phyloP scores from a whole-genome alignment of 2,329 filamentous ascomycete species.

The Harringtonia aguacate region DNA sequence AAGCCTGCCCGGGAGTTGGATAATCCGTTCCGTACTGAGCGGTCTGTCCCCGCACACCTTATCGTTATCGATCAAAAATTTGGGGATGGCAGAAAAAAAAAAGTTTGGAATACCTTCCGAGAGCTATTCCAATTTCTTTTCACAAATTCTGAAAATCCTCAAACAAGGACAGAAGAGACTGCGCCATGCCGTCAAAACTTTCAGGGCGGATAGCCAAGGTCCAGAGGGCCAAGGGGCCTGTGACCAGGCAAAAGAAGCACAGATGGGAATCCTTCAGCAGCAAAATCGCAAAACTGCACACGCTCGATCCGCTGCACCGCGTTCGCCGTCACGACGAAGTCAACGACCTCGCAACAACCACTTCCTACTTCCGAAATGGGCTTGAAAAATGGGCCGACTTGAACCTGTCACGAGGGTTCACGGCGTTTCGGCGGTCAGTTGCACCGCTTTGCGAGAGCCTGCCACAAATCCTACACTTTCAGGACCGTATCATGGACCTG shows the following conservation, averaged over 20 bases:
- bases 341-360: slow-evolving; percentile 56
- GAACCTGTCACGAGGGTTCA: slow-evolving; percentile 77
- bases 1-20: too few relatives aligned
- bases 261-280: slow-evolving; percentile 85
- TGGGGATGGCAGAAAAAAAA: too few relatives aligned
- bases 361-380: slow-evolving; percentile 79
- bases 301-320: slow-evolving; percentile 81
- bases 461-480: slow-evolving; percentile 83
- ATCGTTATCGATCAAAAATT: too few relatives aligned
- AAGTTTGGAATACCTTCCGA: too few relatives aligned
- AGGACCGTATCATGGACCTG: slow-evolving; percentile 70
- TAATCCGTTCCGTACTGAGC: too few relatives aligned
- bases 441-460: slow-evolving; percentile 77
- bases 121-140: too few relatives aligned
- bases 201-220: slow-evolving; percentile 60
- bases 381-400: slow-evolving; percentile 85
- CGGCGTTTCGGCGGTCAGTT: slow-evolving; percentile 64
- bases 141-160: too few relatives aligned
- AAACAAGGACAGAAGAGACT: too few relatives aligned
- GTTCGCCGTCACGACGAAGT: slow-evolving; percentile 79
- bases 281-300: slow-evolving; percentile 82
- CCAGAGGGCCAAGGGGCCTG: slow-evolving; percentile 54
- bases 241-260: slow-evolving; percentile 63
- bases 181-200: too few relatives aligned
- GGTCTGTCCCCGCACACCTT: too few relatives aligned